A percentile compares a stretch with the other conserved stretches of the same genome.
phyloP scores from a whole-genome alignment of 768 basidiomycete species.

The Boletus barrowsii region DNA sequence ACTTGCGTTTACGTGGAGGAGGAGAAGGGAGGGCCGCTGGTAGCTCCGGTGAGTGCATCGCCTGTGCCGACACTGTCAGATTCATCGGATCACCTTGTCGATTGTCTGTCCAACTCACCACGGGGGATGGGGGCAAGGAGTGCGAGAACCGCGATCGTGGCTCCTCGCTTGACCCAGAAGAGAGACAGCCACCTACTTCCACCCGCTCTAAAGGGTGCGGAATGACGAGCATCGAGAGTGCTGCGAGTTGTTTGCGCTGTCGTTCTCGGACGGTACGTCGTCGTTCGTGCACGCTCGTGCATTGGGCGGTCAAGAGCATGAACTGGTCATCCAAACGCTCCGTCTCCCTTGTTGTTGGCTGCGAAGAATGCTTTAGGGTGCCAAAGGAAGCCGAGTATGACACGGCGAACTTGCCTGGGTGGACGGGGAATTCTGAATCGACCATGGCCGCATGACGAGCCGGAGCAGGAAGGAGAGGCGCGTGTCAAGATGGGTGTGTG shows the following conservation, averaged over 20 bases:
- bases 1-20: constrained; percentile 9
- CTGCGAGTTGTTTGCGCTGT: not conserved
- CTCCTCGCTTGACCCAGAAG: constrained; percentile 11
- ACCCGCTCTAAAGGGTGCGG: not conserved
- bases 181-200: not conserved
- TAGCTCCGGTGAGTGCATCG: not conserved
- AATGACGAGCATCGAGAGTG: constrained; percentile 7
- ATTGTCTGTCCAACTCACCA: constrained; percentile 9
- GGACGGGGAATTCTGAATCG: not conserved
- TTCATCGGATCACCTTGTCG: too few species aligned
- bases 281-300: constrained; percentile 17
- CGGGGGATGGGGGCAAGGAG: constrained; percentile 12
- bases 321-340: constrained; percentile 10
- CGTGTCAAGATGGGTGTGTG: not conserved
- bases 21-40: not conserved
- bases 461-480: not conserved
- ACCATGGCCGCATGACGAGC: constrained; percentile 3
- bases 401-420: constrained; percentile 6
- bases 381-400: not conserved
- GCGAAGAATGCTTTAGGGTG: not conserved
- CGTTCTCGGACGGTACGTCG: constrained; percentile 14
- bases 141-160: constrained; percentile 23
- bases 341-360: not conserved
- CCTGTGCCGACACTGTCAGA: not conserved
- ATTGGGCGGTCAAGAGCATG: constrained; percentile 14